Base-by-base conservation (phyloP, 164 flowering plant species). In the Protea cynaroides region DNA sequence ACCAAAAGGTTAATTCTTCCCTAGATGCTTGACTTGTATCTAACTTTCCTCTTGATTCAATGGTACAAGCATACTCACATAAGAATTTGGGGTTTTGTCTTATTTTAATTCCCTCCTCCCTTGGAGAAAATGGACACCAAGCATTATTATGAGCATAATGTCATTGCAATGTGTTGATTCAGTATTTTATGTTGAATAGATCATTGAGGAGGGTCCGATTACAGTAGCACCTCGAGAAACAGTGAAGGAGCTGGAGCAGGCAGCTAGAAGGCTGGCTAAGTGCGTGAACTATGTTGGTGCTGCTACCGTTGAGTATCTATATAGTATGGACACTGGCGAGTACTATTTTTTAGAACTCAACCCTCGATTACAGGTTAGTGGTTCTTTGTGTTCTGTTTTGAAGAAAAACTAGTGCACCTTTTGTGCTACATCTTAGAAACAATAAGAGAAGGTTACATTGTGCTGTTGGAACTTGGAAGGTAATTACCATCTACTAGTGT, bases 161-260 rank as follows among this genome's bases (percentile, higher is more conserved):
- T 29, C 34, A 29, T 29, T 29, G 34, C 34, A 29, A 37, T 38
- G 51, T 40, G n/a, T 53, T 60, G 37, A 29, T 34, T 7, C 58
- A 19, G 9, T 69, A 3, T 22, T 38, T 25, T 73, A 24, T 71
- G 54, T 64, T 24, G 8, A 62, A 71, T 59, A 95, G 99, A 92
- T 92, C 71, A 95, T 95, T 71, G 99, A 95, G 80, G 99, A 95
- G 80, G 99, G 97, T 47, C 99, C 99, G 69, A 92, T 95, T 40
- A 95, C 99, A 52, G 91, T 95, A 46, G 99, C 99, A 21, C 90
- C 99, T 34, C 43, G 50, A 18, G 92, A 87, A 66, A 92, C 92
- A 0, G 89, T 88, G 29, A 95, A 84, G 70, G 80, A 88, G 75
- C 79, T 95, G 58, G 99, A 95, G 81, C 97, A 89, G 76, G 96